A percentile compares a stretch with the other conserved stretches of the same genome.
Evolutionary conservation across 495 filamentous ascomycete species (phyloP).

Genomic region (Diplogelasinospora grovesii): DNA sequence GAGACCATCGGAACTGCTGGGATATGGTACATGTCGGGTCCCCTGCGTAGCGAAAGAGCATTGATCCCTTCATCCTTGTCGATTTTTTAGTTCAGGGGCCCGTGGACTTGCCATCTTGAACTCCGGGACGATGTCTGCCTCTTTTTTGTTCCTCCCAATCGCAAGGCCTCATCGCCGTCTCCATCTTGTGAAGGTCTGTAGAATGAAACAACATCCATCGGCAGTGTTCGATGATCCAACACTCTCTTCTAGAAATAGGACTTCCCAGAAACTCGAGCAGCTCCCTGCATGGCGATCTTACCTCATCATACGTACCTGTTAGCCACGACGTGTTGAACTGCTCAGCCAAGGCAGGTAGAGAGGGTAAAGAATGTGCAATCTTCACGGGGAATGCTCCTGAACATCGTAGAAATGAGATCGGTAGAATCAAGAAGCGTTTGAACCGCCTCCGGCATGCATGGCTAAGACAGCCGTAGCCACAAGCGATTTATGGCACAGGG

Average conservation of each 20-base stretch:
- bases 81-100: constrained; percentile 6
- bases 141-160: too few species aligned
- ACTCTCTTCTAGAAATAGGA: constrained; percentile 1
- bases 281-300: too few species aligned
- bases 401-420: constrained; percentile 5
- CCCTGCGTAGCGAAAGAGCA: background rate
- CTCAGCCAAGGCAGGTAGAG: too few species aligned
- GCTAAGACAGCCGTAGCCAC: constrained; percentile 11
- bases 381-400: constrained; percentile 11
- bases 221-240: constrained; percentile 10
- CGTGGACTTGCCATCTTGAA: constrained; percentile 7
- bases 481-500: constrained; percentile 17
- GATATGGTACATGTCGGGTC: background rate
- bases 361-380: too few species aligned
- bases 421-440: constrained; percentile 3
- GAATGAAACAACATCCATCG: constrained; percentile 1
- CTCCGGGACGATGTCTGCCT: background rate
- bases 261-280: background rate
- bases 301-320: too few species aligned
- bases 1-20: background rate
- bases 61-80: background rate
- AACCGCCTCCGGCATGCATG: constrained; percentile 13
- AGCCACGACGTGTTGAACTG: too few species aligned
- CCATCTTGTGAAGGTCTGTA: background rate
- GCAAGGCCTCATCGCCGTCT: background rate